Evolutionary conservation across 2,329 filamentous ascomycete species (phyloP).

Genomic region (Plectosphaerella cucumerina): DNA sequence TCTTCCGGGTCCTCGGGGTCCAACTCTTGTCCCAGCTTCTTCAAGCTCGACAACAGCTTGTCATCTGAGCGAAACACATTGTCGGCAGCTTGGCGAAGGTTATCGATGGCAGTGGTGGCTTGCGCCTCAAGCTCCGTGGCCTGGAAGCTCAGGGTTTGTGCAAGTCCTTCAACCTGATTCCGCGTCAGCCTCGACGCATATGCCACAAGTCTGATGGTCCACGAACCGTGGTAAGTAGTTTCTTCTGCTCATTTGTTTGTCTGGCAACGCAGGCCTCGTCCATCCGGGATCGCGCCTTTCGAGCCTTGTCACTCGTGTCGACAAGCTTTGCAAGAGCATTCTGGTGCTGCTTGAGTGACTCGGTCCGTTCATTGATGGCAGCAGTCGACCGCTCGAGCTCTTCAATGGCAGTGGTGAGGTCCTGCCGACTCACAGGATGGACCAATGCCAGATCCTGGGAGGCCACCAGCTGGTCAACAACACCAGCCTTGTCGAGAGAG

Average conservation of each 20-base stretch:
- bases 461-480: conserved; percentile 40
- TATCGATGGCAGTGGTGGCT: conserved; percentile 35
- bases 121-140: conserved; percentile 49
- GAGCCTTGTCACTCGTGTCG: conserved; percentile 32
- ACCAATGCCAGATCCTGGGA: conserved; percentile 40
- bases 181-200: not conserved
- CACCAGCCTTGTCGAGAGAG: conserved; percentile 42
- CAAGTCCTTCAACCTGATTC: conserved; percentile 42
- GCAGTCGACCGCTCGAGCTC: conserved; percentile 62
- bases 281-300: conserved; percentile 27
- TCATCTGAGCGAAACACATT: conserved; percentile 57
- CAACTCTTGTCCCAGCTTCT: conserved; percentile 62
- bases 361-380: conserved; percentile 60
- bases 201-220: too few species aligned
- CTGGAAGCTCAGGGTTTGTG: conserved; percentile 40
- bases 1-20: conserved; percentile 48
- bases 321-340: conserved; percentile 53
- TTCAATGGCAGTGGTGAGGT: conserved; percentile 57
- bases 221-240: conserved; percentile 37
- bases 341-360: conserved; percentile 57
- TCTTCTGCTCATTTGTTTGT: conserved; percentile 34
- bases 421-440: conserved; percentile 52
- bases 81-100: conserved; percentile 44
- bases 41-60: conserved; percentile 58
- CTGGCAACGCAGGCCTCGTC: conserved; percentile 30